Conservation (phyloP, 768 basidiomycete species). For the Tephrocybe sp. region DNA sequence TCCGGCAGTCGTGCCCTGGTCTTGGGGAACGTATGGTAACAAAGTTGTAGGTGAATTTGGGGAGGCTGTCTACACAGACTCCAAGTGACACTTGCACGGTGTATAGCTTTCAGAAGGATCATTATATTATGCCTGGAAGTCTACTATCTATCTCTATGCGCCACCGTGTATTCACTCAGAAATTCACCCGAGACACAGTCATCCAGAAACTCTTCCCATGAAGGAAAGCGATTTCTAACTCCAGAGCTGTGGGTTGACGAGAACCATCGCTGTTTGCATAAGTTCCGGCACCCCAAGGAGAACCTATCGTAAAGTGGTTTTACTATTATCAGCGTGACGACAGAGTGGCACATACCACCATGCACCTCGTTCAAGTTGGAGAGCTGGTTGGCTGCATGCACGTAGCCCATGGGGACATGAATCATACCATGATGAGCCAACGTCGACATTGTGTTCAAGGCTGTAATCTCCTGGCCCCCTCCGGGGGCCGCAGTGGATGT, state of each 20-base stretch:
- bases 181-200: neutral
- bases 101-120: no score
- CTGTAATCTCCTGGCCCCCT: constrained; percentile 73
- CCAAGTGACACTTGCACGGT: no score
- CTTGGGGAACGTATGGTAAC: constrained; percentile 10
- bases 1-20: constrained; percentile 25
- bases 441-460: constrained; percentile 49
- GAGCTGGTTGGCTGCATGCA: constrained; percentile 36
- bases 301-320: constrained; percentile 48
- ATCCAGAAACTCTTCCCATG: constrained; percentile 56
- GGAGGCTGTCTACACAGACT: neutral
- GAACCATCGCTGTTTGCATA: constrained; percentile 51
- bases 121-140: no score
- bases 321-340: neutral
- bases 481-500: constrained; percentile 68
- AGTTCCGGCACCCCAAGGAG: constrained; percentile 79
- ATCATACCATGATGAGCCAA: constrained; percentile 70
- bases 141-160: neutral
- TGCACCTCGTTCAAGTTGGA: constrained; percentile 49
- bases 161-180: neutral
- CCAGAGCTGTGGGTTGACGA: constrained; percentile 57
- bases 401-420: constrained; percentile 73
- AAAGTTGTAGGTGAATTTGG: constrained; percentile 4
- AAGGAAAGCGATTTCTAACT: constrained; percentile 53
- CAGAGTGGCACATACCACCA: constrained; percentile 46